Percentiles rank a stretch among this genome's conserved stretches.
Conservation (phyloP, 2,329 filamentous ascomycete genomes). For the Phialocephala sp. region DNA sequence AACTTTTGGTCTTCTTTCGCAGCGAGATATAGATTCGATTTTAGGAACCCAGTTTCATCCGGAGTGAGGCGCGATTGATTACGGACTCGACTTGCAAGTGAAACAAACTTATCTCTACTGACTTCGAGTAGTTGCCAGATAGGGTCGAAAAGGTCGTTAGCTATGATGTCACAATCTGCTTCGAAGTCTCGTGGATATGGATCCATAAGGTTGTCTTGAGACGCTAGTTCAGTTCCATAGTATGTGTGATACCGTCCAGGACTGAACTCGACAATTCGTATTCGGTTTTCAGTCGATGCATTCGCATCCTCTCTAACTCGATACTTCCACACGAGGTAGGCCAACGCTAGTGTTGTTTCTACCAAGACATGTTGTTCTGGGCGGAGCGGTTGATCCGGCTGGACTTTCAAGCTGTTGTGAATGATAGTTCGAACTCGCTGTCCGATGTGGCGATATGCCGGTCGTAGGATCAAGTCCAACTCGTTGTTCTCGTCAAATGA, state of each 20-base stretch:
- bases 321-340: neutral
- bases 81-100: neutral
- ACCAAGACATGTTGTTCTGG: neutral
- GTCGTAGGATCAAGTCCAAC: neutral
- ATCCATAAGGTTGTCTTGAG: neutral
- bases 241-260: neutral
- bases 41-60: neutral
- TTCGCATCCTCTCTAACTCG: neutral
- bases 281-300: neutral
- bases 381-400: neutral
- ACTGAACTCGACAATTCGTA: neutral
- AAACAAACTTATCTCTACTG: neutral
- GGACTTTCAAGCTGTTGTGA: neutral
- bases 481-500: neutral
- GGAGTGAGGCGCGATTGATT: neutral
- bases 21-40: no score
- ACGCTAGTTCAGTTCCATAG: neutral
- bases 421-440: neutral
- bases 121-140: neutral
- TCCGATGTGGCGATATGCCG: neutral
- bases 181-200: neutral
- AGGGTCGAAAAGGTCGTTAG: neutral
- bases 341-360: neutral
- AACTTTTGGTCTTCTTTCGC: no score
- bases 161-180: neutral